These are phyloP conservation scores for Passiflora organensis DNA, from an alignment of 345 rosid species.

Conservation along the genomic window DNA sequence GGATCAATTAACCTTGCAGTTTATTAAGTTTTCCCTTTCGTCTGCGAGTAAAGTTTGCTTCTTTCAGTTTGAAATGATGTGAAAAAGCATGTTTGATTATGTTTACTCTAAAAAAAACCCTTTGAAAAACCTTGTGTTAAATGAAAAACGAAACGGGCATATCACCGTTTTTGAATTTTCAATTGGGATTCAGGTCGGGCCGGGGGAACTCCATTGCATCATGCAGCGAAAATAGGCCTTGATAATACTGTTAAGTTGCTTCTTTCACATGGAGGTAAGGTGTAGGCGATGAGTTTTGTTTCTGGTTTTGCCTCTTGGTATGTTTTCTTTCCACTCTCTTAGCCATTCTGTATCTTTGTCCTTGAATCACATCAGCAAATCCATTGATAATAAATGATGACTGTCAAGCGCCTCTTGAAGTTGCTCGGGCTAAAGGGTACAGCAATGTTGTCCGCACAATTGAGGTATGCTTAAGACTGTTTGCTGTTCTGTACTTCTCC, in stretches of 20 bases:
- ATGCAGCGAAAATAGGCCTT: conserved; percentile 94
- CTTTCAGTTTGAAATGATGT: too few species aligned
- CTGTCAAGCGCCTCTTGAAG: conserved; percentile 81
- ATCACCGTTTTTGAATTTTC: neutral
- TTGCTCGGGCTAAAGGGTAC: conserved; percentile 79
- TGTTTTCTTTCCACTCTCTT: conserved; percentile 2
- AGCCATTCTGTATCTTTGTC: conserved; percentile 10
- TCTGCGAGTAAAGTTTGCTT: too few species aligned
- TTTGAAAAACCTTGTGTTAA: too few species aligned
- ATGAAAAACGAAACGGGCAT: too few species aligned
- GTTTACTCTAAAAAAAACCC: too few species aligned
- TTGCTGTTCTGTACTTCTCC: neutral
- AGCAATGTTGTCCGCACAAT: conserved; percentile 69
- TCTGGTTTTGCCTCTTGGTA: too few species aligned
- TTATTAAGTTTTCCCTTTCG: too few species aligned
- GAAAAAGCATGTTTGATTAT: too few species aligned
- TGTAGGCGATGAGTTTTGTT: neutral
- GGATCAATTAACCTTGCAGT: too few species aligned
- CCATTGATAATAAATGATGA: conserved; percentile 79
- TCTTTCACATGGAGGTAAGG: conserved; percentile 70
- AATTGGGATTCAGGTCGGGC: conserved; percentile 50
- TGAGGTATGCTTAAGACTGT: conserved; percentile 48
- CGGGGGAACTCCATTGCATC: conserved; percentile 93
- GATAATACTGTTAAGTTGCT: conserved; percentile 71
- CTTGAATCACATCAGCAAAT: conserved; percentile 50